Percentiles rank a stretch among this genome's conserved stretches.
phyloP scores from a whole-genome alignment of 805 yeast genomes.

The Starmerella kuoi region DNA sequence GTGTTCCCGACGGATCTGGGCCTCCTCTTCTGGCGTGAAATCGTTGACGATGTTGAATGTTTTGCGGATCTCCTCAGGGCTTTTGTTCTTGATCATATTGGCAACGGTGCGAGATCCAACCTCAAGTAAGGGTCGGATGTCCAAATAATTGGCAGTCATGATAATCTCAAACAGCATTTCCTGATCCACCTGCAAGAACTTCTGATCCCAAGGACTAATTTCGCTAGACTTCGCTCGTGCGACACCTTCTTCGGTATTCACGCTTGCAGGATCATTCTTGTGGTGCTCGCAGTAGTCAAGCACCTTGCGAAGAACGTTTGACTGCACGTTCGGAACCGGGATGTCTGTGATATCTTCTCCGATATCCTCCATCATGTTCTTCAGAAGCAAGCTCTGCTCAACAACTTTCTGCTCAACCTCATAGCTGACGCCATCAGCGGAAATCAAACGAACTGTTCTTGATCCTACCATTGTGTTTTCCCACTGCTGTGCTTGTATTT shows the following conservation, averaged over 20 bases:
- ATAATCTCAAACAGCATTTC: conserved; percentile 40
- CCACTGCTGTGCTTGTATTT: not conserved
- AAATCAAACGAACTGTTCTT: conserved; percentile 14
- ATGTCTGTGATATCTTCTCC: conserved; percentile 55
- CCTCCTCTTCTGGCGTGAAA: conserved; percentile 39
- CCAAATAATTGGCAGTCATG: conserved; percentile 38
- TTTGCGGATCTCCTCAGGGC: conserved; percentile 37
- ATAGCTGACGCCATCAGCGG: conserved; percentile 23
- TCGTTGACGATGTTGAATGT: conserved; percentile 36
- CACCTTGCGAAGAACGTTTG: conserved; percentile 66
- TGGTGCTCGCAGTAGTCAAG: conserved; percentile 95
- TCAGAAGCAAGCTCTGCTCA: conserved; percentile 71
- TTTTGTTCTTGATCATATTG: conserved; percentile 37
- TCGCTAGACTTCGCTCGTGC: conserved; percentile 78
- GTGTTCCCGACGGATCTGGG: conserved; percentile 36
- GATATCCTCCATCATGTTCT: conserved; percentile 72
- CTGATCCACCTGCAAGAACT: conserved; percentile 83
- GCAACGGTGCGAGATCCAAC: conserved; percentile 41
- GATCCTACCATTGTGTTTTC: conserved; percentile 1
- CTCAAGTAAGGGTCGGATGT: conserved; percentile 35
- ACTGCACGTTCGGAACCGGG: conserved; percentile 74
- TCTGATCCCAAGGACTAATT: conserved; percentile 90
- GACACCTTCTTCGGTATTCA: conserved; percentile 41
- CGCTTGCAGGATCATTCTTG: conserved; percentile 53
- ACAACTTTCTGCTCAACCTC: conserved; percentile 48